Conservation (phyloP, 2,329 filamentous ascomycete genomes). For the Monascus ruber region DNA sequence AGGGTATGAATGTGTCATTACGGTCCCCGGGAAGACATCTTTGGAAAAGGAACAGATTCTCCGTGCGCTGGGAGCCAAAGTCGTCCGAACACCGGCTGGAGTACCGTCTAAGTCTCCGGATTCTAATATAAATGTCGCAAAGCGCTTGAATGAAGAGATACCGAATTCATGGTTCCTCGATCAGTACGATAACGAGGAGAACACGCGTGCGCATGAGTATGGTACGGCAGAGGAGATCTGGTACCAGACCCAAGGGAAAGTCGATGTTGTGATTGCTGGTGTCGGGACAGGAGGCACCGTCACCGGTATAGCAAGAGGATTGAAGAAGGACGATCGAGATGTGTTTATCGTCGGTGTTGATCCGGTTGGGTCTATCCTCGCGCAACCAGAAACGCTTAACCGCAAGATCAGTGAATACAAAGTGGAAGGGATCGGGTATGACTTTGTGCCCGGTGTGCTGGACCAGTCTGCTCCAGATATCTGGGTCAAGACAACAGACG, state of each 20-base stretch:
- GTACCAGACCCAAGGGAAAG: slow-evolving; percentile 64
- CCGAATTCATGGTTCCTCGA: slow-evolving; percentile 90
- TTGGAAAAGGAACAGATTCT: slow-evolving; percentile 86
- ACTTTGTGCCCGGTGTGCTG: slow-evolving; percentile 83
- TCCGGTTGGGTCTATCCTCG: slow-evolving; percentile 74
- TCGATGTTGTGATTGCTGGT: slow-evolving; percentile 69
- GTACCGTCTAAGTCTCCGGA: slow-evolving; percentile 81
- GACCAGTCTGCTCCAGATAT: slow-evolving; percentile 63
- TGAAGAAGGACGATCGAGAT: slow-evolving; percentile 66
- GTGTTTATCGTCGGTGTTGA: slow-evolving; percentile 80
- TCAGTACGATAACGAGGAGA: slow-evolving; percentile 77
- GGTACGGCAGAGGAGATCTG: slow-evolving; percentile 89
- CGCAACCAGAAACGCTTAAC: slow-evolving; percentile 58
- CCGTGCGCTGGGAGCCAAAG: slow-evolving; percentile 76
- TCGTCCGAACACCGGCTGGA: slow-evolving; percentile 83
- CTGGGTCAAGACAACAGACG: slow-evolving; percentile 91
- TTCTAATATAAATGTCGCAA: slow-evolving; percentile 81
- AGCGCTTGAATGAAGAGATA: slow-evolving; percentile 73
- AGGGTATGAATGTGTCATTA: slow-evolving; percentile 88
- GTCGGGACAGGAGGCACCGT: slow-evolving; percentile 86
- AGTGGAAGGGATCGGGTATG: slow-evolving; percentile 92
- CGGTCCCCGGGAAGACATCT: slow-evolving; percentile 91
- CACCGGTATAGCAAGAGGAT: slow-evolving; percentile 64
- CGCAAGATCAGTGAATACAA: slow-evolving; percentile 74
- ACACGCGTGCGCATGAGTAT: slow-evolving; percentile 75